Percentiles rank a stretch among this genome's conserved stretches.
Evolutionary conservation across 805 yeast species (phyloP).

Genomic region (Monosporozyma aerobia): DNA sequence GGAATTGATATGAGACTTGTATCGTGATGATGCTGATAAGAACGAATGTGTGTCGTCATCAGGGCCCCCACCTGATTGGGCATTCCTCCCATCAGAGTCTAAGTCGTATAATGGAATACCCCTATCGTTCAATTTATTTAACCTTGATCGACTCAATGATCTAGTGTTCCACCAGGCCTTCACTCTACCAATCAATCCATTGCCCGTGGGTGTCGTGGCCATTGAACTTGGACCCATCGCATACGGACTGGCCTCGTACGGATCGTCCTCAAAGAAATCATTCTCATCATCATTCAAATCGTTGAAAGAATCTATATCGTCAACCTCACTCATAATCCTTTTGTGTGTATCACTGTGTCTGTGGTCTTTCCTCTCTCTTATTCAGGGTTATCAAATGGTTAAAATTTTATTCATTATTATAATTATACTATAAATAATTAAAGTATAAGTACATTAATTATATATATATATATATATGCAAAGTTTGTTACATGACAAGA

Average conservation of each 20-base stretch:
- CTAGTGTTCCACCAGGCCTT: neutral
- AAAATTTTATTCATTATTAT: too few species aligned
- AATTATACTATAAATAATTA: too few species aligned
- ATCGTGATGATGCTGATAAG: neutral
- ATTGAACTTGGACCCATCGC: too few species aligned
- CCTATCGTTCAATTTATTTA: constrained; percentile 1
- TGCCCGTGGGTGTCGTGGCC: neutral
- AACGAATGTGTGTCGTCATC: neutral
- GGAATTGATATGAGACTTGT: neutral
- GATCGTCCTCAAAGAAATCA: neutral
- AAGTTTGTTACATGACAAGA: constrained; percentile 8
- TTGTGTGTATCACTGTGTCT: neutral
- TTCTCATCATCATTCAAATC: neutral
- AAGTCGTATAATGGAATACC: constrained; percentile 20
- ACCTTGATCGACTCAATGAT: neutral
- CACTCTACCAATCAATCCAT: neutral
- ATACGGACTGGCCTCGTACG: neutral
- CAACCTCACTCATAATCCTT: neutral
- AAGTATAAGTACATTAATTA: neutral
- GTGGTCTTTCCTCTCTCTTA: too few species aligned
- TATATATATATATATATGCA: neutral
- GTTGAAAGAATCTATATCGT: neutral
- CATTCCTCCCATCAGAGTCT: constrained; percentile 13
- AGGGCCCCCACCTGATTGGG: constrained; percentile 1
- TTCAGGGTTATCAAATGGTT: too few species aligned